phyloP scores from a whole-genome alignment of 2,329 filamentous ascomycete species.

The Lachnellula hyalina region DNA sequence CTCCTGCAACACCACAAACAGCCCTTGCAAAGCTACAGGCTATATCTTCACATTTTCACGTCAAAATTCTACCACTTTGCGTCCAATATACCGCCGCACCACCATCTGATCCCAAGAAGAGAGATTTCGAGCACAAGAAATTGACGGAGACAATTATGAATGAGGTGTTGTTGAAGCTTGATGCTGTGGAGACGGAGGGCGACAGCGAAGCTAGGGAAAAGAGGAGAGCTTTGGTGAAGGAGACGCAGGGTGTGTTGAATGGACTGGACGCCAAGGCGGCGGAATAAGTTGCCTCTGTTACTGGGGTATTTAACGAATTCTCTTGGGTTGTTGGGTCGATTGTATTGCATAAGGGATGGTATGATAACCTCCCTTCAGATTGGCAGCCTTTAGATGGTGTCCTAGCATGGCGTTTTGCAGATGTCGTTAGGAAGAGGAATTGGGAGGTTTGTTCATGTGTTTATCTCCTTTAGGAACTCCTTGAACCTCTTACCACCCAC shows the following conservation, averaged over 20 bases:
- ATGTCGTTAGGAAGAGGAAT: conserved; percentile 5
- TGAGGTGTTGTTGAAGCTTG: conserved; percentile 70
- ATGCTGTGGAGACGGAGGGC: conserved; percentile 69
- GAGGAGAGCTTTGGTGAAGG: conserved; percentile 67
- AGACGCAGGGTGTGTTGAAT: conserved; percentile 63
- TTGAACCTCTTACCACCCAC: too few species aligned
- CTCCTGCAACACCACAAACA: conserved; percentile 34
- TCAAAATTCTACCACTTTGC: conserved; percentile 60
- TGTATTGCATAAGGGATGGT: conserved; percentile 15
- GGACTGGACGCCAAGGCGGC: conserved; percentile 48
- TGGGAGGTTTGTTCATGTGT: background rate
- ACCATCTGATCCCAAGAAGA: conserved; percentile 61
- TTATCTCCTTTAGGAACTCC: background rate
- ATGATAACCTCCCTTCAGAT: conserved; percentile 5
- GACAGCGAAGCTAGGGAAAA: conserved; percentile 57
- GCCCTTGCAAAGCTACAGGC: conserved; percentile 60
- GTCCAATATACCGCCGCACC: conserved; percentile 56
- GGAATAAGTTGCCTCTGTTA: conserved; percentile 1
- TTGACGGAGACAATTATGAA: conserved; percentile 71
- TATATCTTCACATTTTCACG: conserved; percentile 60
- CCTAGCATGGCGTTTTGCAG: conserved; percentile 11
- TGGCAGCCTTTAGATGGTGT: background rate
- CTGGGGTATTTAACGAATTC: conserved; percentile 15
- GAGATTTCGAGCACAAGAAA: conserved; percentile 68
- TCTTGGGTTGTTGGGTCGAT: conserved; percentile 6